These are phyloP conservation scores for Paecilomyces sp. DNA, from an alignment of 2,329 filamentous ascomycete genomes.

Conservation along the genomic window DNA sequence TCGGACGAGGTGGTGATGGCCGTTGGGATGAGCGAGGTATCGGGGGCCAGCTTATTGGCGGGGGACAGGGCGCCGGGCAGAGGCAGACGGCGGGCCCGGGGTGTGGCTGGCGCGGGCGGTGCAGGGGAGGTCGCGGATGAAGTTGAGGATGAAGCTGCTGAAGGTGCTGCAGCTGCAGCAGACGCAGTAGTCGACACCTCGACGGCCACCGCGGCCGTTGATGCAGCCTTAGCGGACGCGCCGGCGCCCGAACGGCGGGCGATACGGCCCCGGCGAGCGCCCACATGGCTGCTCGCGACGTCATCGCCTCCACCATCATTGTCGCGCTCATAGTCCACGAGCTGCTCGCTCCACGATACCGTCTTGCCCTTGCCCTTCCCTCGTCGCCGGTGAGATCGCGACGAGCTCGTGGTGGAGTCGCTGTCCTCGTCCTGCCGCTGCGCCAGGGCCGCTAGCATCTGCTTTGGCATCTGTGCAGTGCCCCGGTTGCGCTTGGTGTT, in stretches of 20 bases:
- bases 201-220: too few relatives aligned
- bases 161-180: too few relatives aligned
- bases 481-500: constrained; percentile 39
- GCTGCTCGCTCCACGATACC: background rate
- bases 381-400: background rate
- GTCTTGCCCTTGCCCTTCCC: background rate
- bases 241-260: background rate
- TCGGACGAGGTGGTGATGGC: background rate
- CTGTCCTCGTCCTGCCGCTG: constrained; percentile 8
- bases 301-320: background rate
- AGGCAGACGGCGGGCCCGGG: background rate
- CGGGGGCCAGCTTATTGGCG: background rate
- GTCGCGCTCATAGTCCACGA: background rate
- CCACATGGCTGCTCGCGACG: background rate
- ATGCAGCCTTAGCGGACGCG: background rate
- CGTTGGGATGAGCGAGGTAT: background rate
- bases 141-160: too few relatives aligned
- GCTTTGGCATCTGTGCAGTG: constrained; percentile 25
- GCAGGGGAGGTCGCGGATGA: background rate
- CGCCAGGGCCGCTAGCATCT: constrained; percentile 18
- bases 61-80: background rate
- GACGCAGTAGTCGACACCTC: too few relatives aligned
- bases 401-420: background rate
- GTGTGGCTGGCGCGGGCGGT: background rate
- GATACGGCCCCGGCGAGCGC: background rate